Base-by-base conservation (phyloP, 179 eudicot species). In the Beta lomatogona region DNA sequence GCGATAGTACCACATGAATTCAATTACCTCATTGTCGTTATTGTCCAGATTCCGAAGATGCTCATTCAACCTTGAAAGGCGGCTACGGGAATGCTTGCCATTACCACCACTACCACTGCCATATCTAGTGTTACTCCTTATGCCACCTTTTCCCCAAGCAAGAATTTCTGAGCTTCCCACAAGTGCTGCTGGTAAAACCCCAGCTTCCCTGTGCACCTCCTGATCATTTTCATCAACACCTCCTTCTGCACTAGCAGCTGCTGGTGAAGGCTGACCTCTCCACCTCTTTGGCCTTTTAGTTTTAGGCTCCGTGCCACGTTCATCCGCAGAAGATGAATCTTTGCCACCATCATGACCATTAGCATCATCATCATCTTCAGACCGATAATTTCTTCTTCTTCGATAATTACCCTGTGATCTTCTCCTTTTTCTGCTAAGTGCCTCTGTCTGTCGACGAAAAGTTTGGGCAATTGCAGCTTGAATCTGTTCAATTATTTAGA, bases 401-500 rank as follows among this genome's bases (percentile, higher is more conserved):
- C 90, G 84, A 61, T 79, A 67, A 58, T 46, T 86, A 44, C 86
- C 78, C 76, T 87, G 91, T 71, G 94, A 86, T 83, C 91, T 86
- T 88, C 86, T 91, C 53, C 92, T 85, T 79, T 91, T 92, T 83
- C 81, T 90, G 86, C 91, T 88, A 73, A 93, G 84, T 81, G 97
- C 98, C 85, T 93, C 97, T 65, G 92, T 79, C 84, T 94, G 98
- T 52, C 94, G 87, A 45, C 85, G 91, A 31, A 82, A 78, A 28
- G 94, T 93, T 86, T 93, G 89, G 8, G 96, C 93, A 78, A 94
- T 93, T 71, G 93, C 86, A 75, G 86, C 96, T 89, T 94, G 98
- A 65, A 94, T 92, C 98, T 94, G 90, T 75, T 60, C 71, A 79
- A 64, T 52, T 19, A 54, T 18, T 53, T 28, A 5, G 21, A 69